A percentile compares a stretch with the other conserved stretches of the same genome.
Evolutionary conservation across 192 early-diverging fungal species (phyloP).

Genomic region (Helicostylum pulchrum): DNA sequence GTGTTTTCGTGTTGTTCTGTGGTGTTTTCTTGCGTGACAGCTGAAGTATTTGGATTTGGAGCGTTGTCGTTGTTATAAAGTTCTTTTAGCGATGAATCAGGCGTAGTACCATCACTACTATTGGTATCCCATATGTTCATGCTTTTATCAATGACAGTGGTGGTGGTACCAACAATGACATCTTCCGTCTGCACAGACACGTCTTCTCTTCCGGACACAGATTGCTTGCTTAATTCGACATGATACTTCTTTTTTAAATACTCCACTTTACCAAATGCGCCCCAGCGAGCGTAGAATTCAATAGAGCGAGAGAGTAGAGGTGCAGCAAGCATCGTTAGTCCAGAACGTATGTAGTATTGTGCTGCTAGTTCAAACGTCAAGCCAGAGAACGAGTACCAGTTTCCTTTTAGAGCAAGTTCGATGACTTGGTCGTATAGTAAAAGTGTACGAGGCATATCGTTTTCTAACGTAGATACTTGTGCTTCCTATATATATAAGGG

Average conservation of each 20-base stretch:
- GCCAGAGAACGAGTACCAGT: constrained; percentile 23
- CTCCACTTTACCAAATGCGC: constrained; percentile 18
- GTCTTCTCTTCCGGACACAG: constrained; percentile 2
- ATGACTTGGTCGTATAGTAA: constrained; percentile 11
- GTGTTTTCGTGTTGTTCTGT: neutral
- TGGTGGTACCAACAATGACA: neutral
- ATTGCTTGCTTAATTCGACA: neutral
- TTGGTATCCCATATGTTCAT: constrained; percentile 5
- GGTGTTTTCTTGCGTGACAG: neutral
- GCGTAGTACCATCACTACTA: constrained; percentile 5
- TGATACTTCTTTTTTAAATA: constrained; percentile 15
- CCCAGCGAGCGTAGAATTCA: constrained; percentile 22
- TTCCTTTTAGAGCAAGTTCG: constrained; percentile 6
- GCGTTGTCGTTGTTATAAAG: constrained; percentile 2
- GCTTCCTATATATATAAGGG: constrained; percentile 9
- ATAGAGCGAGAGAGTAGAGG: constrained; percentile 8
- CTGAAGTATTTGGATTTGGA: neutral
- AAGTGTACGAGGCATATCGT: constrained; percentile 10
- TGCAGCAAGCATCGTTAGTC: constrained; percentile 15
- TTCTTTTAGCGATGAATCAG: constrained; percentile 1
- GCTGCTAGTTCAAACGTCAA: constrained; percentile 19
- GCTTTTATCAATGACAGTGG: neutral
- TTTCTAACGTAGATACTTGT: constrained; percentile 17
- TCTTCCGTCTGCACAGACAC: constrained; percentile 20
- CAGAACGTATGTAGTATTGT: constrained; percentile 14